Base-by-base conservation (phyloP, 164 flowering plant genomes). In the Litsea cubeba region DNA sequence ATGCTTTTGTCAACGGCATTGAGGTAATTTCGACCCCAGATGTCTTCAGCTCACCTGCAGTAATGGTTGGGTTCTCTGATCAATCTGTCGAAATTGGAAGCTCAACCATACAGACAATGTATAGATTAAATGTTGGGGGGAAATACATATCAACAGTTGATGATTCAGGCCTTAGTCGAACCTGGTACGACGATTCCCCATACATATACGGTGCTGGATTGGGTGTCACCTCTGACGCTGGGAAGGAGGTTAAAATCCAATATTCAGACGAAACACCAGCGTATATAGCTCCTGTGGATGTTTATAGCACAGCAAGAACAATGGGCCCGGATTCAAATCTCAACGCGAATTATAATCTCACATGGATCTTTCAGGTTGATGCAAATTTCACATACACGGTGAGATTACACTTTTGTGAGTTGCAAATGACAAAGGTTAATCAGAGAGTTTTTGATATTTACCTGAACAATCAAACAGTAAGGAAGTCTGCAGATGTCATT, bases 81-180 rank as follows among this genome's bases (percentile, higher is more conserved):
- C 81, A 86, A 22, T 11, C 76, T 0, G 51, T 86, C 12, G 88
- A 84, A n/a, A 73, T 66, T 5, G 35, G 64, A 49, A 25, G 50
- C 20, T 51, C 78, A 0, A 73, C 60, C 24, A 14, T 90, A 76
- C 86, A 93, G 74, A 83, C 89, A 11, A 83, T 93, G 91, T 86
- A 46, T 15, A 84, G 97, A 63, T 57, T 93, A 63, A 94, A 94
- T 72, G 92, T 91, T n/a, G 96, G 92, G 0, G 98, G 98, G 5
- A 84, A 86, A 49, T 89, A 76, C 62, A 88, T 94, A 46, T 50
- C 90, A 17, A 79, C 96, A 0, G 76, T 32, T 2, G 85, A 91
- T 40, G 97, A 94, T 71, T 83, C 96, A 1, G 85, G 87, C 7
- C 83, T 86, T 3, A 73, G 73, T 67, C 62, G 97, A 70, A 83